phyloP scores from a whole-genome alignment of 257 asterid genomes.

The Ilex aquifolium region DNA sequence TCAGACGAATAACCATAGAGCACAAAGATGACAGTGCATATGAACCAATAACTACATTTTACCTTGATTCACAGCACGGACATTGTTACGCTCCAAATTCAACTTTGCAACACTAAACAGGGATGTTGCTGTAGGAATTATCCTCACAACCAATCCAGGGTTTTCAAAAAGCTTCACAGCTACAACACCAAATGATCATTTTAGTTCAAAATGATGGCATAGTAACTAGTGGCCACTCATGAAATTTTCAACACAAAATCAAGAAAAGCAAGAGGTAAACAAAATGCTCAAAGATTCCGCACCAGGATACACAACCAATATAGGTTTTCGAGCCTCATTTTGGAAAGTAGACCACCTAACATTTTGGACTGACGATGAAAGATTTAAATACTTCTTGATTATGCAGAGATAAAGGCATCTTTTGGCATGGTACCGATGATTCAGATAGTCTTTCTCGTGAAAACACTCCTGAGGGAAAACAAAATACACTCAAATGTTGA shows the following conservation, averaged over 20 bases:
- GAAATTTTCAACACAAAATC: constrained; percentile 5
- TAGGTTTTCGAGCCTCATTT: constrained; percentile 93
- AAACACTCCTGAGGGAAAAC: constrained; percentile 69
- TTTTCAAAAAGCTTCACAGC: constrained; percentile 44
- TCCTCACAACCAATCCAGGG: constrained; percentile 51
- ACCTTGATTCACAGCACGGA: constrained; percentile 72
- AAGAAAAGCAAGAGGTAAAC: constrained; percentile 5
- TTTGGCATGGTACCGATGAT: constrained; percentile 90
- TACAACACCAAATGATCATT: constrained; percentile 22
- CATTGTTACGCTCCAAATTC: constrained; percentile 61
- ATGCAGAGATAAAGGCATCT: constrained; percentile 85
- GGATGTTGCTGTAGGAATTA: constrained; percentile 81
- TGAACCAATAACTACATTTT: constrained; percentile 4
- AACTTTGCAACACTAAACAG: constrained; percentile 62
- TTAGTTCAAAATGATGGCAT: background rate
- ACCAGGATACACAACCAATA: constrained; percentile 83
- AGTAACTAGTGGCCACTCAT: constrained; percentile 5
- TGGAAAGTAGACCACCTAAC: constrained; percentile 74
- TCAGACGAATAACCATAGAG: constrained; percentile 6
- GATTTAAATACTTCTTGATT: constrained; percentile 58
- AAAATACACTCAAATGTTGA: constrained; percentile 49
- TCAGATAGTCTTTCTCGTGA: constrained; percentile 86
- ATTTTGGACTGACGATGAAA: constrained; percentile 39
- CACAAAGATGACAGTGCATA: background rate
- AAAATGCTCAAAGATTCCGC: constrained; percentile 6